Base-by-base conservation (phyloP, 176 grass and related monocot species). In the Chrysopogon serrulatus region DNA sequence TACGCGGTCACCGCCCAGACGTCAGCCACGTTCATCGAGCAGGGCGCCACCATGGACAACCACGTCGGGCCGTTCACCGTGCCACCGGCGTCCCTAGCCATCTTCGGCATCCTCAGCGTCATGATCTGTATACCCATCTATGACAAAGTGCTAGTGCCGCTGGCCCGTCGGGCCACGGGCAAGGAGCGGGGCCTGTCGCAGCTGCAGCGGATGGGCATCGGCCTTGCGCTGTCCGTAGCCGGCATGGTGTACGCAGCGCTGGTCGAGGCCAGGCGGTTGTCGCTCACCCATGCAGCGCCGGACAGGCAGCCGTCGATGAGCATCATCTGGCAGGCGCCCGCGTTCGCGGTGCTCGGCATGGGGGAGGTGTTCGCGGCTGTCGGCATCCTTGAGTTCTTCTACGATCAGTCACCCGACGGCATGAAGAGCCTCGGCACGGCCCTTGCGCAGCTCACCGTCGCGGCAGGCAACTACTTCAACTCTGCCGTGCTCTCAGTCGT, bases 241-340 rank as follows among this genome's bases (percentile, higher is more conserved):
- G 81, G 71, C 23, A 91, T 91, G 81, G 21, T 24, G 16, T 79
- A 67, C 65, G 51, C 76, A 6, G 85, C 81, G 40, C 1, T 66
- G 10, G 32, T 84, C 3, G 89, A 91, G 80, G 31, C 44, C 10
- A 26, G 35, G 76, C 69, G 89, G 6, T 23, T 87, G 62, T 49
- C 77, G 4, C 54, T 73, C 10, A n/a, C 74, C 28, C 80, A 10
- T 12, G 31, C 35, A 40, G 57, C 34, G n/a, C n/a, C n/a, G n/a
- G n/a, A n/a, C n/a, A n/a, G n/a, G n/a, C 39, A 6, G 59, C 5
- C 19, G 39, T 11, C 65, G 9, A 74, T 91, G 51, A 84, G 71
- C 77, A 87, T 91, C 60, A 62, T 80, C 40, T 91, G 85, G 89
- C 85, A 91, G 62, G 82, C 49, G n/a, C 89, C 89, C 35, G 77